phyloP scores from a whole-genome alignment of 371 early-diverging fungal species.

The Mortierella sp. region DNA sequence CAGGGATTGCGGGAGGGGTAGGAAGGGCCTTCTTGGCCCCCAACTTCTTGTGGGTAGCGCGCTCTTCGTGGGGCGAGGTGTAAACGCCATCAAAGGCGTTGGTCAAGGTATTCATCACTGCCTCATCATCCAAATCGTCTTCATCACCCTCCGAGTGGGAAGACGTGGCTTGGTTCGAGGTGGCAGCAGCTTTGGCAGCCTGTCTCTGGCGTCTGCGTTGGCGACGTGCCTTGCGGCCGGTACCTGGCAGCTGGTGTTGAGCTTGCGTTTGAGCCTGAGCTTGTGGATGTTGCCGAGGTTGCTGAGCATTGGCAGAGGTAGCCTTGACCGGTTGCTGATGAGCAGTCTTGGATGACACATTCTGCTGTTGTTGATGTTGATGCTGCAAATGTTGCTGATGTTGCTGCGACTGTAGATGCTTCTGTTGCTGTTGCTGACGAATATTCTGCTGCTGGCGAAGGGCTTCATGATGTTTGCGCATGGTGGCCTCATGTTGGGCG shows the following conservation, averaged over 20 bases:
- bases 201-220: slow-evolving; percentile 18
- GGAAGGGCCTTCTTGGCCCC: not conserved
- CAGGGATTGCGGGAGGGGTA: not conserved
- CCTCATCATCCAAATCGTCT: not conserved
- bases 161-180: not conserved
- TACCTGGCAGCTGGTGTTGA: slow-evolving; percentile 19
- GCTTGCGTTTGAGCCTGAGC: slow-evolving; percentile 11
- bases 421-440: slow-evolving; percentile 18
- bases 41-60: not conserved
- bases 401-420: slow-evolving; percentile 13
- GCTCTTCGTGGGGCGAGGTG: not conserved
- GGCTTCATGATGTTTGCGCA: slow-evolving; percentile 13
- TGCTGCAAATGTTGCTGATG: slow-evolving; percentile 4
- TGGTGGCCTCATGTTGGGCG: not conserved
- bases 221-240: slow-evolving; percentile 15
- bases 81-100: not conserved
- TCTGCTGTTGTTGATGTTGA: not conserved
- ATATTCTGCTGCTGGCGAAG: slow-evolving; percentile 7
- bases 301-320: not conserved
- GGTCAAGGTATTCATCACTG: not conserved
- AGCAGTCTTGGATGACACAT: too few species aligned
- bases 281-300: not conserved
- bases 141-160: not conserved
- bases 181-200: not conserved
- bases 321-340: slow-evolving; percentile 3